A percentile compares a stretch with the other conserved stretches of the same genome.
These are phyloP conservation scores for Lichina pygmaea DNA, from an alignment of 495 filamentous ascomycete genomes.

Conservation along the genomic window DNA sequence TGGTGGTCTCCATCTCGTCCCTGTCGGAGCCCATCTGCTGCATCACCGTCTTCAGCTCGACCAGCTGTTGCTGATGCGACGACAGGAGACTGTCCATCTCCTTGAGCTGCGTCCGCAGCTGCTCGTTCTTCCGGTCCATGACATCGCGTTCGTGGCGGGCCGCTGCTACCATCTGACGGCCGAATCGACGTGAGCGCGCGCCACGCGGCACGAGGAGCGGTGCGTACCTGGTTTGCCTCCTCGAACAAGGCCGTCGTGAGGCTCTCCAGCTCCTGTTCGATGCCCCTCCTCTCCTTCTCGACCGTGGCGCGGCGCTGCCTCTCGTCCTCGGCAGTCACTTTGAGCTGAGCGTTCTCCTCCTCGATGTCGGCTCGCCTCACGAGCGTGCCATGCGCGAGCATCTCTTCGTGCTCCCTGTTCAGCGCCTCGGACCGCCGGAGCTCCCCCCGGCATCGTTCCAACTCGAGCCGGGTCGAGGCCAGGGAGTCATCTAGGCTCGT, in stretches of 20 bases:
- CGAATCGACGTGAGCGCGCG: neutral
- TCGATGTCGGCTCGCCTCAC: conserved; percentile 41
- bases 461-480: conserved; percentile 51
- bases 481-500: conserved; percentile 77
- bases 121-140: conserved; percentile 52
- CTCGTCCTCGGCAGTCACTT: conserved; percentile 37
- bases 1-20: conserved; percentile 35
- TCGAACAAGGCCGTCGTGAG: conserved; percentile 79
- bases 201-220: neutral
- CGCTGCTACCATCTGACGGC: conserved; percentile 60
- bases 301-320: conserved; percentile 24
- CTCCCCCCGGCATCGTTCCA: conserved; percentile 44
- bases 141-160: conserved; percentile 43
- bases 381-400: conserved; percentile 43
- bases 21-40: conserved; percentile 54
- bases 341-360: conserved; percentile 40
- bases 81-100: conserved; percentile 69
- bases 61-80: conserved; percentile 79
- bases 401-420: conserved; percentile 39
- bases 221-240: conserved; percentile 59
- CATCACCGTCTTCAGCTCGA: conserved; percentile 76
- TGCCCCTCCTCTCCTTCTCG: conserved; percentile 46
- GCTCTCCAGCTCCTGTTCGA: conserved; percentile 65
- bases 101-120: conserved; percentile 46
- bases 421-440: conserved; percentile 40